Base-by-base conservation (phyloP, 352 stramenopile species). In the Phytophthora pistaciae region DNA sequence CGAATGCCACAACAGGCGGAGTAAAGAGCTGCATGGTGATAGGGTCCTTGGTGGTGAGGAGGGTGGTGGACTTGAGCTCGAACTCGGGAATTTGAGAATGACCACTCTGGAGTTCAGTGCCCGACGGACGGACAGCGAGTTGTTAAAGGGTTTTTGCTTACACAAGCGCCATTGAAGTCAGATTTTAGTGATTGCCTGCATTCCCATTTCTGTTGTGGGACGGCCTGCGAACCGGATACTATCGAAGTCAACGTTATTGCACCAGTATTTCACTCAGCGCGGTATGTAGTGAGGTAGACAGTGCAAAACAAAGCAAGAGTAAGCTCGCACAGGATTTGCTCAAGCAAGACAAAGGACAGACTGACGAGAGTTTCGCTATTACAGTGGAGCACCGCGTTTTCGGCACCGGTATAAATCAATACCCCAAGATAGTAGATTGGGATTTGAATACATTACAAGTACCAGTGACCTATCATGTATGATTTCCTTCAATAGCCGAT, bases 31-130 rank as follows among this genome's bases (percentile, higher is more conserved):
- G 42, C 66, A 68, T 73, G 16, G 58, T 13, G 33, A 42, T 61
- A n/a, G 52, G 25, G 27, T 7, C 6, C 27, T 58, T 53, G 40
- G 20, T 16, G 57, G 9, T 44, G n/a, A 21, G 58, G n/a, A 27
- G 29, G 29, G 14, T 53, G 21, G 27, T 56, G 54, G 8, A 16
- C 20, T 23, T 72, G 59, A 63, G 40, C 23, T 16, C 52, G 21
- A 64, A 53, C n/a, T 38, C 10, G 59, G 14, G 25, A 68, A 64
- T 68, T 73, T 53, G 53, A 56, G 54, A 73, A 73, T 73, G 59
- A 56, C 21, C 9, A 62, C 5, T 50, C 16, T 46, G 21, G 5
- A 18, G 36, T 10, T 40, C 42, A 21, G 21, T 49, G 25, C 33
- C n/a, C 8, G 8, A 31, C 14, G 20, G 11, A 40, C 33, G 16